Base-by-base conservation (phyloP, 805 yeast species). In the Candida ipomoeae region DNA sequence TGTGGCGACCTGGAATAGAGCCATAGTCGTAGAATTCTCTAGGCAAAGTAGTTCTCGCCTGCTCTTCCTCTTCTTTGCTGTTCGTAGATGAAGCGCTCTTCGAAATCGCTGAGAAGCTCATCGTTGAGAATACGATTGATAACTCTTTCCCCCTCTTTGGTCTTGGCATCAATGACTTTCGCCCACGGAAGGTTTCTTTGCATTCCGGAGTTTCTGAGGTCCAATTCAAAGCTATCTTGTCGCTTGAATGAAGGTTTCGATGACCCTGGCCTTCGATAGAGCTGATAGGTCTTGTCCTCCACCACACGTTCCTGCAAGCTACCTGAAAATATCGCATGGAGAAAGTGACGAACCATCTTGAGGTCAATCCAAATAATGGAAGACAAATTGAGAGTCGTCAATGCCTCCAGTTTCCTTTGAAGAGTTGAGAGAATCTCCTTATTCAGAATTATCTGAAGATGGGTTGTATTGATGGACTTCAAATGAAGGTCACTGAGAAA, bases 131-230 rank as follows among this genome's bases (percentile, higher is more conserved):
- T 69, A 33, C 65, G 61, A 32, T 59, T 49, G 21, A 57, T 42
- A 6, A 54, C 40, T 29, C 26, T 34, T 40, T 54, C 51, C 34
- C 62, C 62, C 6, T 20, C 23, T 13, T 20, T 43, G 7, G 55
- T 45, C 13, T 35, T 33, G 32, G 53, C 31, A 33, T 58, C 52
- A 44, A 58, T 57, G 3, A 17, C 14, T 26, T 51, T 47, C 2
- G 77, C 82, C 84, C 84, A 80, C 17, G 62, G 70, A n/a, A 75
- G 63, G 32, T 67, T 65, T 51, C 72, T 70, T 34, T 66, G 64
- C 82, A 79, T 77, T 0, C 84, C 84, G 1, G 84, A 78, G 21
- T 67, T 62, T 4, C 73, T 61, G 15, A 83, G 71, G 43, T 71
- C 75, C 3, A 80, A 44, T 3, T 40, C 40, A 13, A 44, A 34